Evolutionary conservation across 306 rosid species (phyloP), one percentile per base, ranked within the genome.

Genomic region (Gleditsia sinensis): DNA sequence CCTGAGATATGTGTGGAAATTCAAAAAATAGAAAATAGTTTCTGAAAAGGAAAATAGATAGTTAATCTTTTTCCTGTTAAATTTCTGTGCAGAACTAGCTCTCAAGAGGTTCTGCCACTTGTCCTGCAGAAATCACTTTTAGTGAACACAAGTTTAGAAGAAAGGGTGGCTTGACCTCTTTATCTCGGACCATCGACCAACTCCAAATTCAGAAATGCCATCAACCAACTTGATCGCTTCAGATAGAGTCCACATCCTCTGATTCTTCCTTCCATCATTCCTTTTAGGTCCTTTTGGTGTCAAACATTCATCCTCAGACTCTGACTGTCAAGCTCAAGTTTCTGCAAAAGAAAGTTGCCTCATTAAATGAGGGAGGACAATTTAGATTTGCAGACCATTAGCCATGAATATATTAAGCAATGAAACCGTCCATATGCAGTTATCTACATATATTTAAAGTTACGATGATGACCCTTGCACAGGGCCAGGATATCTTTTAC

Each of bases 101-200:
- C 84, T 73, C 28, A 91, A 67, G 70, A 91, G 97, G 84, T 93
- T 93, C 60, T 97, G 83, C 97, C 98, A 93, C 82, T 93, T 93
- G 82, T 93, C 98, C 98, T 93, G 92, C 76, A 75, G 42, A 67
- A 50, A 24, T 69, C 60, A 69, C 58, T 56, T 66, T 51, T 34
- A 73, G 57, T 46, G 71, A 40, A 50, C 74, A 75, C 55, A 53
- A 46, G 46, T 50, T 63, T 65, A 73, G 40, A 73, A 53, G 69
- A 33, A 63, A 61, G 71, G 32, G 48, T 34, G 17, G 2, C 14
- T 9, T 9, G 42, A 11, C 80, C 84, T 86, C 87, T 93, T 86
- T 57, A 93, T 91, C 43, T 85, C 86, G 45, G 98, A 91, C 98
- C 98, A 89, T 39, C 88, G 89, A 63, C 96, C 98, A 65, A 92